A percentile compares a stretch with the other conserved stretches of the same genome.
Evolutionary conservation across 805 yeast genomes (phyloP).

Genomic region (Cyberlindnera petersonii): DNA sequence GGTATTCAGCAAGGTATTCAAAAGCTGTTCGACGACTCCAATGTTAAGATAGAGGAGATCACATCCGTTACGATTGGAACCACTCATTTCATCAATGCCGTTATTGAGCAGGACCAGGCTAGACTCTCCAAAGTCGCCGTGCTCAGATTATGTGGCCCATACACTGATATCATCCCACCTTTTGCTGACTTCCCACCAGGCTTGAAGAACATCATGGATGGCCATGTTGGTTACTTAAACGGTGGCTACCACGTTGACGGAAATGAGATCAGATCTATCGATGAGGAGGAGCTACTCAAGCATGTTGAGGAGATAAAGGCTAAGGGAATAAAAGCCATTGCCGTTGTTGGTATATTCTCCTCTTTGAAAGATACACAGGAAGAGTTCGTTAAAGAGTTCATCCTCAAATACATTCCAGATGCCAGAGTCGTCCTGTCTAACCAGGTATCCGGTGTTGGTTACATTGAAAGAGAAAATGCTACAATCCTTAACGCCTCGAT

Average conservation of each 20-base stretch:
- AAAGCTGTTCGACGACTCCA: conserved; percentile 29
- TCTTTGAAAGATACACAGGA: conserved; percentile 37
- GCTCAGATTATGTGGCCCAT: conserved; percentile 41
- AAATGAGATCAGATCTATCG: conserved; percentile 32
- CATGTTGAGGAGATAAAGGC: conserved; percentile 32
- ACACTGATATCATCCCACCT: conserved; percentile 35
- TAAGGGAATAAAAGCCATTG: conserved; percentile 35
- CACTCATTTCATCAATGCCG: conserved; percentile 48
- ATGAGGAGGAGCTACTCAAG: conserved; percentile 27
- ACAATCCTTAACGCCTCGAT: conserved; percentile 44
- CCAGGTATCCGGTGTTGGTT: conserved; percentile 40
- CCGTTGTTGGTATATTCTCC: conserved; percentile 39
- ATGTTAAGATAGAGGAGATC: conserved; percentile 29
- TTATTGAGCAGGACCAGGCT: conserved; percentile 40
- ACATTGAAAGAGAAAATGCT: conserved; percentile 45
- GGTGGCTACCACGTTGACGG: conserved; percentile 44
- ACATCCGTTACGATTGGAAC: conserved; percentile 45
- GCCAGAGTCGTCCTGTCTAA: conserved; percentile 37
- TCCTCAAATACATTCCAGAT: conserved; percentile 33
- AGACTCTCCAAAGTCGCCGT: conserved; percentile 42
- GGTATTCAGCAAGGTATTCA: conserved; percentile 38
- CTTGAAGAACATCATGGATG: conserved; percentile 31
- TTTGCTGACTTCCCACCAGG: conserved; percentile 43
- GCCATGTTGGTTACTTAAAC: conserved; percentile 32
- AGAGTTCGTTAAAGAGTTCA: conserved; percentile 29